Evolutionary conservation across 140 eudicot genomes (phyloP).

Genomic region (Stevia rebaudiana): DNA sequence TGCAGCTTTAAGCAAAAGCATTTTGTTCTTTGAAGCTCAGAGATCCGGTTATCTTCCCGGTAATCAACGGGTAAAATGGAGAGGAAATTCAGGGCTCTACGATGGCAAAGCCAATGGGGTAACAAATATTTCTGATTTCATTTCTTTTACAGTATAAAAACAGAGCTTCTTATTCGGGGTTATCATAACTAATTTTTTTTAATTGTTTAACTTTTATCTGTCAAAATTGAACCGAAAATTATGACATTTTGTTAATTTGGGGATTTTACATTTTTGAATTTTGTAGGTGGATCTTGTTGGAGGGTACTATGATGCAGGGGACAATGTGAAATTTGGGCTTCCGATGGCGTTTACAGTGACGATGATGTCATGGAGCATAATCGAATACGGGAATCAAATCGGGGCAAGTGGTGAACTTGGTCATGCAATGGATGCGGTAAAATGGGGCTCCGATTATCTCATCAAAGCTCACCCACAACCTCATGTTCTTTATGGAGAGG

Average conservation of each 20-base stretch:
- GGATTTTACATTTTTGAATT: not conserved
- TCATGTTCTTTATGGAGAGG: constrained; percentile 93
- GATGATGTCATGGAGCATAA: constrained; percentile 94
- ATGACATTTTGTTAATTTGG: too few species aligned
- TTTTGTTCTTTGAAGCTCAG: constrained; percentile 82
- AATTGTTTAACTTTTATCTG: too few species aligned
- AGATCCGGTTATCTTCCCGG: constrained; percentile 83
- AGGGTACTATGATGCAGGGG: constrained; percentile 99
- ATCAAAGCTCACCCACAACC: constrained; percentile 96
- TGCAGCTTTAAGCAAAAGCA: constrained; percentile 55
- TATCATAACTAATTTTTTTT: too few species aligned
- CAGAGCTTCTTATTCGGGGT: too few species aligned
- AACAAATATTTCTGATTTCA: too few species aligned
- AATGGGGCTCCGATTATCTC: constrained; percentile 97
- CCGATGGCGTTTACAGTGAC: constrained; percentile 98
- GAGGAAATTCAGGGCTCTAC: constrained; percentile 63
- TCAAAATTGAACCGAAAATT: too few species aligned
- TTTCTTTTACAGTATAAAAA: too few species aligned
- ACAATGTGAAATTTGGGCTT: constrained; percentile 91
- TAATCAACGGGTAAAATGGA: constrained; percentile 65
- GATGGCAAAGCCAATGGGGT: constrained; percentile 77
- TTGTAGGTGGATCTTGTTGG: constrained; percentile 94
- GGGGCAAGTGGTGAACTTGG: constrained; percentile 62
- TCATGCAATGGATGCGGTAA: constrained; percentile 77
- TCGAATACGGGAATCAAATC: constrained; percentile 89